Percentiles rank a stretch among this genome's conserved stretches.
Conservation (phyloP, 2,329 filamentous ascomycete species). For the Diaporthe vaccinii region DNA sequence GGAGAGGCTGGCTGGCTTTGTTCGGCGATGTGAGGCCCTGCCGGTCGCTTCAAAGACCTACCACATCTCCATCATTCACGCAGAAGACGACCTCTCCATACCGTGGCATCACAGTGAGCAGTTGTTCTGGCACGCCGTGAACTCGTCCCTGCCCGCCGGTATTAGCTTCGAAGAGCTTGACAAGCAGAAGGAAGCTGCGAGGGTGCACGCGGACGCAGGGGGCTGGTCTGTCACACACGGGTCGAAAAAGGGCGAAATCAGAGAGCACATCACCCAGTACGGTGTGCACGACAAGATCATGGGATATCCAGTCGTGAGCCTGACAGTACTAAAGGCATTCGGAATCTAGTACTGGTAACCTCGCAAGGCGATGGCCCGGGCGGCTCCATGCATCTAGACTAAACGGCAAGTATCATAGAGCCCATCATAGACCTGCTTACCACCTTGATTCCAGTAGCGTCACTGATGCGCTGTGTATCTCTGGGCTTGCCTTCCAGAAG, state of each 20-base stretch:
- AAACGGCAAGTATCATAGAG: not conserved
- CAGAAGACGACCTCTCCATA: constrained; percentile 66
- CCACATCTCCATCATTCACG: constrained; percentile 57
- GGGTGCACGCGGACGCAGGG: constrained; percentile 58
- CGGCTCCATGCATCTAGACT: not conserved
- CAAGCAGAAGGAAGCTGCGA: constrained; percentile 55
- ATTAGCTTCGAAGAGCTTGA: constrained; percentile 62
- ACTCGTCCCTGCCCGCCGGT: constrained; percentile 54
- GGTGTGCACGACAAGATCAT: constrained; percentile 71
- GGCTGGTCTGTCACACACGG: constrained; percentile 64
- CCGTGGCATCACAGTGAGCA: constrained; percentile 63
- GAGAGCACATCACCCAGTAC: constrained; percentile 67
- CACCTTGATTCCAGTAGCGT: not conserved
- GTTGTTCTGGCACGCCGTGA: constrained; percentile 69
- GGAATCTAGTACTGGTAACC: not conserved
- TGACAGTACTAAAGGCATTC: constrained; percentile 65
- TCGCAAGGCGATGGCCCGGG: not conserved
- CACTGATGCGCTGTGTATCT: no score
- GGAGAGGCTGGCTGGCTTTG: constrained; percentile 52
- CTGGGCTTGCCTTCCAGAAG: not conserved
- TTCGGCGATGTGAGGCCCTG: constrained; percentile 50
- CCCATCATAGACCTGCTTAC: no score
- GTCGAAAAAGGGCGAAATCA: constrained; percentile 61
- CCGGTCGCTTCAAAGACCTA: constrained; percentile 47
- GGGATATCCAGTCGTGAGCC: constrained; percentile 66